Percentiles rank a stretch among this genome's conserved stretches.
These are phyloP conservation scores for Russula emetica DNA, from an alignment of 768 basidiomycete genomes.

Conservation along the genomic window DNA sequence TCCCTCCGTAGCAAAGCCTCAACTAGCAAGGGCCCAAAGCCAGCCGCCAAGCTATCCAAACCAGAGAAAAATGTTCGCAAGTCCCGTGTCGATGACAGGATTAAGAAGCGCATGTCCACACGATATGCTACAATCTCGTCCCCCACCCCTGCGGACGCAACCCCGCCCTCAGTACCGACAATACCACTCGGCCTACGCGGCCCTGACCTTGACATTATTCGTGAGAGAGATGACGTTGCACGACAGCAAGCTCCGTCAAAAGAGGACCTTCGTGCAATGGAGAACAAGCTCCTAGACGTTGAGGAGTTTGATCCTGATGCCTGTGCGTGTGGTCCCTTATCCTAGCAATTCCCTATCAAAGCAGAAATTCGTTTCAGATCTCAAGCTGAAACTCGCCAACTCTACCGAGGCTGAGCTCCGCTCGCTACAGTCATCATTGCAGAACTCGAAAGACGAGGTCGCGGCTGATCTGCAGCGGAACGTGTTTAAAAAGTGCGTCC, in stretches of 20 bases:
- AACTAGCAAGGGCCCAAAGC: conserved; percentile 17
- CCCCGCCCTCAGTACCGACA: conserved; percentile 55
- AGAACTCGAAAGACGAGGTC: conserved; percentile 64
- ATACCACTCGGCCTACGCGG: conserved; percentile 44
- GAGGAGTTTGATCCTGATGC: conserved; percentile 85
- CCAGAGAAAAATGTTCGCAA: conserved; percentile 36
- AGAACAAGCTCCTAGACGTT: conserved; percentile 60
- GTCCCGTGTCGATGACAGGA: conserved; percentile 72
- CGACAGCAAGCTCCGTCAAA: conserved; percentile 37
- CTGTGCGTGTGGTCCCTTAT: conserved; percentile 59
- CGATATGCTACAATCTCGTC: conserved; percentile 76
- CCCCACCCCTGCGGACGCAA: conserved; percentile 63
- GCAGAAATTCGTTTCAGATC: conserved; percentile 36
- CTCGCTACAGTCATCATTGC: conserved; percentile 72
- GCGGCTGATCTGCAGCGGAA: conserved; percentile 80
- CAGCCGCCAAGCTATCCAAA: conserved; percentile 21
- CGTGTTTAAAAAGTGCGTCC: conserved; percentile 91
- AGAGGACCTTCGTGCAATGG: conserved; percentile 59
- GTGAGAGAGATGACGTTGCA: conserved; percentile 49
- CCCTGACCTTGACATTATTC: conserved; percentile 36
- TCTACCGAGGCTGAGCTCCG: conserved; percentile 80
- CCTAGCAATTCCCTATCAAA: not conserved
- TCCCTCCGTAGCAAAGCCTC: conserved; percentile 34
- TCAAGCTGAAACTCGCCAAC: conserved; percentile 84
- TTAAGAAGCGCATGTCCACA: conserved; percentile 95